These are phyloP conservation scores for Verticillium albo-atrum DNA, from an alignment of 2,329 filamentous ascomycete genomes.

Conservation along the genomic window DNA sequence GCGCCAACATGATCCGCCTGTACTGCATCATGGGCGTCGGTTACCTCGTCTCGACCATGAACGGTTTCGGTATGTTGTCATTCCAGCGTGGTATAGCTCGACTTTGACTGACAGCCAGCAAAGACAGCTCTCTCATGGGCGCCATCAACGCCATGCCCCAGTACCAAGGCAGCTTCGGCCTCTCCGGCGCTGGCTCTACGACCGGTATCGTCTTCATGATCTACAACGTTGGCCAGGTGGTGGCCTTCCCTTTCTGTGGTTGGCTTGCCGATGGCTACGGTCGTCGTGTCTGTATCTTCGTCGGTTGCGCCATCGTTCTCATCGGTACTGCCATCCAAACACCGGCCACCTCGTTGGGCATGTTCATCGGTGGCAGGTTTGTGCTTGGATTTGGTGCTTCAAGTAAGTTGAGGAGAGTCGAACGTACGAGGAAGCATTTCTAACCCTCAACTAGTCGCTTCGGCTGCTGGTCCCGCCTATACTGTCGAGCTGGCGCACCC, in stretches of 20 bases:
- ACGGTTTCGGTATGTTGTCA: conserved; percentile 18
- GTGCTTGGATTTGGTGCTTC: conserved; percentile 53
- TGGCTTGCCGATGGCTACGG: conserved; percentile 44
- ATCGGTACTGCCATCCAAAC: conserved; percentile 41
- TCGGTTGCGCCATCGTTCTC: conserved; percentile 42
- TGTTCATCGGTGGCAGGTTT: conserved; percentile 30
- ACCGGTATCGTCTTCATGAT: conserved; percentile 41
- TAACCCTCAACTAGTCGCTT: conserved; percentile 31
- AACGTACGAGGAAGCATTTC: background rate
- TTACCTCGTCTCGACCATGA: conserved; percentile 23
- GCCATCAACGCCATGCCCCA: conserved; percentile 41
- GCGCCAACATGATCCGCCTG: conserved; percentile 26
- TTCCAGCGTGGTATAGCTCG: too few species aligned
- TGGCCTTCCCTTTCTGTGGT: conserved; percentile 42
- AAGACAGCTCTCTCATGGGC: conserved; percentile 35
- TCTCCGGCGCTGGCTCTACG: conserved; percentile 36
- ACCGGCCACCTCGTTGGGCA: conserved; percentile 32
- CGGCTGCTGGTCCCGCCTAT: conserved; percentile 57
- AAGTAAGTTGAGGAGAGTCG: background rate
- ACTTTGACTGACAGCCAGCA: background rate
- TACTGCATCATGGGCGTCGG: conserved; percentile 19
- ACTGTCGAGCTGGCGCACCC: conserved; percentile 61
- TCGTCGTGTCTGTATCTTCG: conserved; percentile 45
- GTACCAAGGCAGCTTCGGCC: conserved; percentile 39
- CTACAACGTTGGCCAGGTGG: conserved; percentile 43